Base-by-base conservation (phyloP, 352 stramenopile species). In the Blastocystis hominis region DNA sequence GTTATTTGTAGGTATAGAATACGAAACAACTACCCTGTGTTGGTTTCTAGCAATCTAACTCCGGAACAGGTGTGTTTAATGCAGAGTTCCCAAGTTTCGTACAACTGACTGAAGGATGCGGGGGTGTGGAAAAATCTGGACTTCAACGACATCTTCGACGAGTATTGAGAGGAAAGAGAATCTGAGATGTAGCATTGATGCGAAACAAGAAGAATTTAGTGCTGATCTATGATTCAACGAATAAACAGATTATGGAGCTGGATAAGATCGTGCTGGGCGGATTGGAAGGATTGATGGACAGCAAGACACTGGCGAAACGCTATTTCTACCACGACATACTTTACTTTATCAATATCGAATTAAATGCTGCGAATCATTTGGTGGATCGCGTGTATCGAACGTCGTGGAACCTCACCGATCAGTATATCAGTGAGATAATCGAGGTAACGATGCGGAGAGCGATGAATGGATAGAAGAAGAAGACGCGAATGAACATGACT, bases 381-480 rank as follows among this genome's bases (percentile, higher is more conserved):
- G 72, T 84, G 47, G 72, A 84, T 38, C 46, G 72, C 17, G 54
- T 84, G 7, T 61, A 68, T 64, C 72, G 72, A 10, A 61, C 72
- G 2, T 30, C 72, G 6, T 84, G 72, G 72, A 84, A 84, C n/a
- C 50, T 84, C 44, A 54, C 44, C 20, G 72, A 84, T 30, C 72
- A 84, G 50, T 84, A 84, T 34, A 61, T 84, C n/a, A 84, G 72
- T 46, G 34, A 46, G 6, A 84, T 84, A 38, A 84, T 84, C 56
- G 72, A 84, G 55, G 72, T 84, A 50, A 6, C 17, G 2, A 6
- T 34, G 7, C 7, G 20, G 6, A 4, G 5, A 5, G n/a, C n/a
- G n/a, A 15, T 15, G n/a, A 66, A 10, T 84, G 9, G 68, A 30
- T 20, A 7, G 9, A 68, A 84, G 72, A 53, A 50, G 34, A 84